Percentiles rank a stretch among this genome's conserved stretches.
phyloP scores from a whole-genome alignment of 345 rosid species.

The Eucalyptus cloeziana region DNA sequence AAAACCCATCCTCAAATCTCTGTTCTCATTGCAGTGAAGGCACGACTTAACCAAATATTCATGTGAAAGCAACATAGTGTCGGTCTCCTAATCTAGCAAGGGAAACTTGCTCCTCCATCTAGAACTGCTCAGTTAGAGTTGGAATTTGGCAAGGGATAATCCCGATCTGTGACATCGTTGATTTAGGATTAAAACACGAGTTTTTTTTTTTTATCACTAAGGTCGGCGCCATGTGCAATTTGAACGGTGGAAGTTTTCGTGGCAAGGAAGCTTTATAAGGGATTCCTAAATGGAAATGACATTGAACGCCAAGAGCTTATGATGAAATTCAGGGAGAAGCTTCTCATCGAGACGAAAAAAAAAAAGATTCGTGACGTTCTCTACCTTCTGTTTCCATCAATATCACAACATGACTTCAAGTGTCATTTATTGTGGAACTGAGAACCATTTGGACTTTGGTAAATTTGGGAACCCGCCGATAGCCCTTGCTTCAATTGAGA shows the following conservation, averaged over 20 bases:
- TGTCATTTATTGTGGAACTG: conserved; percentile 62
- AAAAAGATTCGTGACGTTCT: neutral
- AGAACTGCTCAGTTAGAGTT: conserved; percentile 74
- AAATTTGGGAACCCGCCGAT: conserved; percentile 27
- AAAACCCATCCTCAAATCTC: neutral
- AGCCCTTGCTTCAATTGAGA: neutral
- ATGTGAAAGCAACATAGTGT: neutral
- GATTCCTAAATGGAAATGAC: conserved; percentile 32
- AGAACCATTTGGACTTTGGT: conserved; percentile 83
- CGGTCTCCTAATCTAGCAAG: neutral
- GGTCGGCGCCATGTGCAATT: conserved; percentile 27
- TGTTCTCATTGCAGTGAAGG: neutral
- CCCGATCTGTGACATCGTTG: conserved; percentile 53
- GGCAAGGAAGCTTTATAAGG: conserved; percentile 71
- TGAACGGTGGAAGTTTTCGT: conserved; percentile 30
- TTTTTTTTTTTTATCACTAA: conserved; percentile 12
- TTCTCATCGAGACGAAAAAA: too few species aligned
- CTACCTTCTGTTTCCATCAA: neutral
- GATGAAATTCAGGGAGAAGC: conserved; percentile 32
- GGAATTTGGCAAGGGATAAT: conserved; percentile 84
- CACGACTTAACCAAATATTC: neutral
- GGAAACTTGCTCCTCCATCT: conserved; percentile 84
- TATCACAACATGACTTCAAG: neutral
- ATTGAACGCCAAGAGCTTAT: conserved; percentile 44
- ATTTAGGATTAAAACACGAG: conserved; percentile 55